Percentiles rank a stretch among this genome's conserved stretches.
Conservation (phyloP, 805 yeast genomes). For the Hanseniaspora lachancei region DNA sequence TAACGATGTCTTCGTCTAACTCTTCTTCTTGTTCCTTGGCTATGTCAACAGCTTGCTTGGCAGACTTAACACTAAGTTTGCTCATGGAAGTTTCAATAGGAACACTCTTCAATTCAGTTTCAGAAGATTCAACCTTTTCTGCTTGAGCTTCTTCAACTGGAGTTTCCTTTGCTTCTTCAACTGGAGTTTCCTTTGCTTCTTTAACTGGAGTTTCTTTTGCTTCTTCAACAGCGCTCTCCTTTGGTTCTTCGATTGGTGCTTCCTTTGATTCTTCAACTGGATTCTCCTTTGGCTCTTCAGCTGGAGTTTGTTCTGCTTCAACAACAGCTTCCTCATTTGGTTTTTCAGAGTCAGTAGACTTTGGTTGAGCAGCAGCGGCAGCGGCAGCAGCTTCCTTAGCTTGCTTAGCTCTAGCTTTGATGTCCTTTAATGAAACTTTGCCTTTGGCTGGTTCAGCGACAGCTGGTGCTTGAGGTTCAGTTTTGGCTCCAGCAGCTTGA, state of each 20-base stretch:
- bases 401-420: conserved; percentile 44
- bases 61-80: conserved; percentile 8
- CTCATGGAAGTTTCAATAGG: conserved; percentile 4
- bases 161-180: conserved; percentile 19
- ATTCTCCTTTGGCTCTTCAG: conserved; percentile 14
- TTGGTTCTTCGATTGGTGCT: conserved; percentile 14
- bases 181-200: conserved; percentile 17
- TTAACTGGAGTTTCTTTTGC: conserved; percentile 22
- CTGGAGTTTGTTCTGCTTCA: conserved; percentile 17
- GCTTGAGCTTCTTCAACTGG: conserved; percentile 22
- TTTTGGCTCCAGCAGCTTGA: neutral
- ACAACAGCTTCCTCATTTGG: conserved; percentile 22
- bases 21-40: conserved; percentile 63
- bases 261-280: conserved; percentile 15
- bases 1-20: conserved; percentile 75
- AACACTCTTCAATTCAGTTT: conserved; percentile 10
- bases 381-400: conserved; percentile 53
- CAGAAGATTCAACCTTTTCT: conserved; percentile 1
- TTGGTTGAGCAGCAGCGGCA: conserved; percentile 33
- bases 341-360: conserved; percentile 24
- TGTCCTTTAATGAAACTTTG: conserved; percentile 23
- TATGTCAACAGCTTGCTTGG: conserved; percentile 24
- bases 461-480: neutral
- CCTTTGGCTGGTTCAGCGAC: conserved; percentile 22
- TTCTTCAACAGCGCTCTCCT: conserved; percentile 15